Evolutionary conservation across 225 moss, liverwort and hornwort species (phyloP), one percentile per base, ranked within the genome.

Genomic region (Antitrichia curtipendula): DNA sequence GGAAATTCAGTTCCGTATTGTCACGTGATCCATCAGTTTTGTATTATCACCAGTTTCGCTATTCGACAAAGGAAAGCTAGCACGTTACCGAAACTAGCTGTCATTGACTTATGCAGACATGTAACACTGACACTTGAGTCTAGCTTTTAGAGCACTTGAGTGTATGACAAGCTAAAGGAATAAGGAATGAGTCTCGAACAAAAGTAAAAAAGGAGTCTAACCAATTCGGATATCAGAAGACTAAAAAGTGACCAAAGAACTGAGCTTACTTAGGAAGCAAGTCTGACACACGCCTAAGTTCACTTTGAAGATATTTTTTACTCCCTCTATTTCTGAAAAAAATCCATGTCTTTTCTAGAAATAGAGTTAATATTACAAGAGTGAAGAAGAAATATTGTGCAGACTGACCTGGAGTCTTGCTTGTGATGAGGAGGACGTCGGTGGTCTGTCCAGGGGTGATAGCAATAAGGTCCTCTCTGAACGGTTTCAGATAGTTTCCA

Each of bases 401-500:
- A 58, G 58, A 93, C n/a, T n/a, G n/a, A n/a, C 85, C 87, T 88
- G 50, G 54, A 28, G 75, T 61, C 45, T 92, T 88, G 62, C 84
- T 72, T 5, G 91, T 91, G 15, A 82, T 92, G 70, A 97, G 81
- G 25, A 97, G 90, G 7, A 96, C 96, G 31, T 94, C 87, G 19
- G 91, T 91, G 4, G 91, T 90, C 81, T 97, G 94, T 11, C 96
- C 96, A 29, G 95, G 94, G 18, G 89, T 65, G 12, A 93, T 47
- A 29, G 94, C 93, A 23, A 96, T 38, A 13, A 92, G 27, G 18
- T 74, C 29, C 5, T 91, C 56, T 19, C 28, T 41, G 71, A 97
- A 95, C 3, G 96, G 96, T 66, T 94, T 89, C 68, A 95, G 88
- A 62, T 95, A 96, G 68, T 87, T 89, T 23, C 94, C 95, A 32